Evolutionary conservation across 2,329 filamentous ascomycete genomes (phyloP).

Genomic region (Arthrobotrys megalospora): DNA sequence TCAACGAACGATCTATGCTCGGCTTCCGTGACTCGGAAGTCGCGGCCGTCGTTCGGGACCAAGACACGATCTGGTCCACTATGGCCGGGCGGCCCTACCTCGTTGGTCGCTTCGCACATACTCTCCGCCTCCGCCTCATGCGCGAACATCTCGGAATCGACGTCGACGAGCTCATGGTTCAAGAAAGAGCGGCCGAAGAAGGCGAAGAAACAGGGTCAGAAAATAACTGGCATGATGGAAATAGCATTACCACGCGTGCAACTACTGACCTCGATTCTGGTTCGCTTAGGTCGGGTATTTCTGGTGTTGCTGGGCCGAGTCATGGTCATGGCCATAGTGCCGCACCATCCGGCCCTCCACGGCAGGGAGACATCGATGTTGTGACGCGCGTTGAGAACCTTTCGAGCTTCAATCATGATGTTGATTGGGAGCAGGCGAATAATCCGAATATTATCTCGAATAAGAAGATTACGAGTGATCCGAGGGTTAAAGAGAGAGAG

Average conservation of each 20-base stretch:
- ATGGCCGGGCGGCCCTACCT: conserved; percentile 93
- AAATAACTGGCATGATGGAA: conserved; percentile 57
- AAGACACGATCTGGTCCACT: conserved; percentile 89
- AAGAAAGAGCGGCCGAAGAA: conserved; percentile 79
- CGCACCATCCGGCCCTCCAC: conserved; percentile 21
- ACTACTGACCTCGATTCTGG: conserved; percentile 53
- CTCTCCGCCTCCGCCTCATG: conserved; percentile 92
- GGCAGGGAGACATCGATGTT: conserved; percentile 72
- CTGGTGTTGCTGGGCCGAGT: conserved; percentile 17
- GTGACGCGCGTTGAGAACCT: conserved; percentile 73
- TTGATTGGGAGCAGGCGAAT: conserved; percentile 74
- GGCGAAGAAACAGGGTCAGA: conserved; percentile 66
- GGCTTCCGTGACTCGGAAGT: conserved; percentile 92
- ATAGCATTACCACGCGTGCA: conserved; percentile 59
- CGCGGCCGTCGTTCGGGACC: conserved; percentile 90
- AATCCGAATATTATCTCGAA: conserved; percentile 73
- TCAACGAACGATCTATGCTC: conserved; percentile 97
- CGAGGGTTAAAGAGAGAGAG: conserved; percentile 74
- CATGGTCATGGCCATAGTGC: not conserved
- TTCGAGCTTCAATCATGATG: conserved; percentile 82
- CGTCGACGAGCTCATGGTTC: conserved; percentile 88
- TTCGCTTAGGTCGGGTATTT: conserved; percentile 47
- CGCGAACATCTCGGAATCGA: conserved; percentile 96
- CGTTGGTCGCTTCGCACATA: conserved; percentile 93
- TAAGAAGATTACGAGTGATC: conserved; percentile 73